phyloP scores from a whole-genome alignment of 106 monocot genomes.

The Dioscorea dumetorum region DNA sequence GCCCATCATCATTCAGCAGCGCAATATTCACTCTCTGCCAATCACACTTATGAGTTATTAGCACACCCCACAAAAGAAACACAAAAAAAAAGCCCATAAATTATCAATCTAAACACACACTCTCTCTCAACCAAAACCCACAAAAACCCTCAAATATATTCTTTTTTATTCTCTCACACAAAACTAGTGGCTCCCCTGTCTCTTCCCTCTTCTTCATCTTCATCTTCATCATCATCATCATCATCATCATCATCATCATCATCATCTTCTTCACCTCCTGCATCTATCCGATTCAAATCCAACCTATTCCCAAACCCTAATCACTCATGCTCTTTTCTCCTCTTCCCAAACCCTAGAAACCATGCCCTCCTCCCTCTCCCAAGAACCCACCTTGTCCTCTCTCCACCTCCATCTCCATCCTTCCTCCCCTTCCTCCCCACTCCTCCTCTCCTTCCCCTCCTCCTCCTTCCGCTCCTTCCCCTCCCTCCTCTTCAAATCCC shows the following conservation, averaged over 20 bases:
- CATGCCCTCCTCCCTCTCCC: constrained; percentile 20
- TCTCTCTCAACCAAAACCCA: too few species aligned
- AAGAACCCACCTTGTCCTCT: constrained; percentile 7
- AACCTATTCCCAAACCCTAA: background rate
- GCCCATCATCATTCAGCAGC: too few species aligned
- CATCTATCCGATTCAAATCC: too few species aligned
- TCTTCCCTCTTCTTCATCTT: background rate
- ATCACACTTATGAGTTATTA: too few species aligned
- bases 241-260: background rate
- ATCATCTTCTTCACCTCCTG: too few species aligned
- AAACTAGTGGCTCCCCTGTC: background rate
- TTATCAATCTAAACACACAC: too few species aligned
- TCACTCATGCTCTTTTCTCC: background rate
- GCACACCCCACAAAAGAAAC: too few species aligned
- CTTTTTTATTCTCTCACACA: too few species aligned
- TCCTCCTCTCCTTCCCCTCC: background rate
- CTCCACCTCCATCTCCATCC: constrained; percentile 6
- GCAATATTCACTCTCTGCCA: too few species aligned
- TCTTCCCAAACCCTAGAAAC: background rate
- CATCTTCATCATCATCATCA: background rate
- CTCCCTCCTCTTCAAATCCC: background rate
- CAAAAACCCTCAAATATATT: too few species aligned
- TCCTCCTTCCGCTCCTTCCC: background rate
- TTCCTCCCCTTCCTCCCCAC: background rate
- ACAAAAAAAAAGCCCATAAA: too few species aligned